Evolutionary conservation across 2,329 filamentous ascomycete genomes (phyloP), one percentile per base, ranked within the genome.

Genomic region (Sporothrix dimorphospora): DNA sequence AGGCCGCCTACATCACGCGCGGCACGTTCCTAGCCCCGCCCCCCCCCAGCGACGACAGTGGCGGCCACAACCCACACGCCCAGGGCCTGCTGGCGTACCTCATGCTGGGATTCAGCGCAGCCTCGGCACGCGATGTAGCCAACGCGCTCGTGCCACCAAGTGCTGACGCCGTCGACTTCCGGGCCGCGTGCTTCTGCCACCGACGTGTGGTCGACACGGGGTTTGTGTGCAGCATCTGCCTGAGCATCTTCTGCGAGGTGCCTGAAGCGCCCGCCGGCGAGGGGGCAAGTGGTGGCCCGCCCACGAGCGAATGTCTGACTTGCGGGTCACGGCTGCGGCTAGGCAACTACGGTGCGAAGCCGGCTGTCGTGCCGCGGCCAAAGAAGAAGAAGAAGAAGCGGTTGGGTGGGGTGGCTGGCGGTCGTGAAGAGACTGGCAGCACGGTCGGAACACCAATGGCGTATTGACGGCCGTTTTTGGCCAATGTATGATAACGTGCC

Each of bases 181-280:
- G 96, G 57, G 95, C 97, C n/a, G 96, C 96, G 3, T 99, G 96
- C 80, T 99, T 99, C 83, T 99, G 96, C 80, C 96, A 99, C 82
- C 88, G 95, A 68, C 89, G 89, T 47, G 94, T 98, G 24, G 91
- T 99, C 57, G 94, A 98, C 81, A 89, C 94, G 1, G 96, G 94
- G 9, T 99, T 93, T 79, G 95, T 99, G 49, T 99, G 96, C 84
- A 97, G 93, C 74, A 94, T 99, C 76, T 99, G 96, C 79, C 85
- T 99, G 59, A 97, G 93, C 81, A 99, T 97, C 77, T 97, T 97
- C 80, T 97, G 94, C 82, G 85, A 88, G 77, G 80, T 86, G 1
- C 88, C 87, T 1, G 81, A 81, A 3, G 42, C 47, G 34, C 69
- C 73, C 0, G 11, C 57, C 0, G 57, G 63, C 21, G 70, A 51